phyloP scores from a whole-genome alignment of 148 eudicot species.

The Fagopyrum esculentum region DNA sequence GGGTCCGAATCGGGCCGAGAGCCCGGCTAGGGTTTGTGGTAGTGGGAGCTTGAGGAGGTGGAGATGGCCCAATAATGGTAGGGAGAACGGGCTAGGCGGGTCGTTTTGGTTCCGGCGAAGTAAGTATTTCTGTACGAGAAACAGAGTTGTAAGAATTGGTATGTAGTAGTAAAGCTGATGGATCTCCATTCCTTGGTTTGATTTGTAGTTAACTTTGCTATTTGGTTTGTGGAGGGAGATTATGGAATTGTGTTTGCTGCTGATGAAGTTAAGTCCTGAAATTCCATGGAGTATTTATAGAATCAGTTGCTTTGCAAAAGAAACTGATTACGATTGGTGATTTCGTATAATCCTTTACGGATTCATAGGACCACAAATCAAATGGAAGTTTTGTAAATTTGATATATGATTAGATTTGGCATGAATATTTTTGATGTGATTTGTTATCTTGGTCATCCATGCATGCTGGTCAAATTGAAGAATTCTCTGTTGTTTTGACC shows the following conservation, averaged over 20 bases:
- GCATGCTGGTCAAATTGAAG: neutral
- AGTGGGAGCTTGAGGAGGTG: conserved; percentile 34
- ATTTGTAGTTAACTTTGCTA: neutral
- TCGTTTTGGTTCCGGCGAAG: conserved; percentile 25
- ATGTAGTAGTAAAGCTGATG: conserved; percentile 8
- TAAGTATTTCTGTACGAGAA: conserved; percentile 14
- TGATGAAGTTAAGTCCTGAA: neutral
- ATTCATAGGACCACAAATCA: neutral
- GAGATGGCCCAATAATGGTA: conserved; percentile 50
- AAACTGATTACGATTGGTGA: neutral
- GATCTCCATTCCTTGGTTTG: neutral
- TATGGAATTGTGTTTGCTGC: neutral
- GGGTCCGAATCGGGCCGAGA: conserved; percentile 32
- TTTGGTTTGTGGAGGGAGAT: neutral
- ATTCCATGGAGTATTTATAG: neutral
- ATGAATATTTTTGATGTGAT: neutral
- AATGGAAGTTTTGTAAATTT: neutral
- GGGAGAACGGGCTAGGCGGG: conserved; percentile 43
- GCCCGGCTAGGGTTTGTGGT: conserved; percentile 23
- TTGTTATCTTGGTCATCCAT: neutral
- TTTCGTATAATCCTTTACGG: too few relatives aligned
- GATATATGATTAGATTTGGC: neutral
- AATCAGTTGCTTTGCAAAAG: neutral
- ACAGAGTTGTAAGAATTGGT: conserved; percentile 17
- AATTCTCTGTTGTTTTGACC: neutral